These are phyloP conservation scores for Echites panduratus DNA, from an alignment of 257 asterid species.

Conservation along the genomic window DNA sequence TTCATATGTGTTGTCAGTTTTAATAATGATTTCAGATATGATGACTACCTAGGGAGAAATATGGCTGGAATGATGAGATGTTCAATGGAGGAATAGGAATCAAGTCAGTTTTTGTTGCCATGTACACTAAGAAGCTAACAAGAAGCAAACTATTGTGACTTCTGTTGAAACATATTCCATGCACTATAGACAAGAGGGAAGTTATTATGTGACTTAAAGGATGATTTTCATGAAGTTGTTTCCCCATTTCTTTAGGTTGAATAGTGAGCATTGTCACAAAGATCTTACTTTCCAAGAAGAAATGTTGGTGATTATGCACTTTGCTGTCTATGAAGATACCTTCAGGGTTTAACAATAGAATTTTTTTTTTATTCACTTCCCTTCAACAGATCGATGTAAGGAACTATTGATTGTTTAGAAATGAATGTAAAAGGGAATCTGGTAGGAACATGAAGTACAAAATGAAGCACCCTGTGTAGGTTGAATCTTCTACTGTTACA, in stretches of 20 bases:
- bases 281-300: background rate
- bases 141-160: background rate
- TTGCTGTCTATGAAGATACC: background rate
- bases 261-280: background rate
- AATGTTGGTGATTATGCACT: background rate
- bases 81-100: background rate
- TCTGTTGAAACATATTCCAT: no score
- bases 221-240: background rate
- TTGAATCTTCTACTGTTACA: background rate
- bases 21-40: no score
- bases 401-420: background rate
- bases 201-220: background rate
- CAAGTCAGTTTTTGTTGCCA: background rate
- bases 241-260: background rate
- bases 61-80: no score
- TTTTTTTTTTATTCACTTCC: background rate
- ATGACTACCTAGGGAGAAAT: no score
- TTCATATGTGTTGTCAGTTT: no score
- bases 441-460: background rate
- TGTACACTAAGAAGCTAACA: background rate
- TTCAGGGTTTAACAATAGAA: background rate
- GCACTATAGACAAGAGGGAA: background rate
- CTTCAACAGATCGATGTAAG: background rate
- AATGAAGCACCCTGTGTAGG: background rate
- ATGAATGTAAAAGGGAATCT: background rate